Percentiles rank a stretch among this genome's conserved stretches.
phyloP scores from a whole-genome alignment of 495 filamentous ascomycete species.

The Trypethelium eluteriae region DNA sequence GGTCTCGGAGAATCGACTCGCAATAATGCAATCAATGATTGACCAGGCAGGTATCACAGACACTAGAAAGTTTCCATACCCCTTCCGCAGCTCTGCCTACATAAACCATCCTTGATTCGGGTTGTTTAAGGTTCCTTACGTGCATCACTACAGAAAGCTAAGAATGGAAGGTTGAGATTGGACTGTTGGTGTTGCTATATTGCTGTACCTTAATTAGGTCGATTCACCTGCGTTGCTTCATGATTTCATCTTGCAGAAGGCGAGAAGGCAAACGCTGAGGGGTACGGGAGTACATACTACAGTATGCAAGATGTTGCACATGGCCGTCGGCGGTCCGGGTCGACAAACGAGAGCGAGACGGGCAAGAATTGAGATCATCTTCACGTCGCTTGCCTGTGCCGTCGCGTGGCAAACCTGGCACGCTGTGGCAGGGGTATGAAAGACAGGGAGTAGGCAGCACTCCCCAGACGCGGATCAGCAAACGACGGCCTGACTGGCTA shows the following conservation, averaged over 20 bases:
- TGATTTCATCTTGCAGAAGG: slow-evolving; percentile 4
- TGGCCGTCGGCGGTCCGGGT: neutral
- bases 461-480: neutral
- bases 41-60: neutral
- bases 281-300: neutral
- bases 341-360: neutral
- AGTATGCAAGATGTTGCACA: slow-evolving; percentile 1
- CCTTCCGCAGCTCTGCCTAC: neutral
- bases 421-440: neutral
- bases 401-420: slow-evolving; percentile 6
- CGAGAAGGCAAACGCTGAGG: neutral
- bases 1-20: neutral
- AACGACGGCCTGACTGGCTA: neutral
- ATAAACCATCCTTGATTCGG: neutral
- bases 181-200: neutral
- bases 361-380: slow-evolving; percentile 4
- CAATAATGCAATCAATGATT: neutral
- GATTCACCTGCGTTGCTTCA: neutral
- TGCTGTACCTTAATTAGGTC: neutral
- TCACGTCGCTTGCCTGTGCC: slow-evolving; percentile 5
- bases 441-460: neutral
- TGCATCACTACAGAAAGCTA: too few relatives aligned
- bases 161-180: neutral
- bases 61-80: slow-evolving; percentile 3
- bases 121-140: neutral